Percentiles rank a stretch among this genome's conserved stretches.
Conservation (phyloP, 1,284 basidiomycete genomes). For the Tetrapyrgos nigripes region DNA sequence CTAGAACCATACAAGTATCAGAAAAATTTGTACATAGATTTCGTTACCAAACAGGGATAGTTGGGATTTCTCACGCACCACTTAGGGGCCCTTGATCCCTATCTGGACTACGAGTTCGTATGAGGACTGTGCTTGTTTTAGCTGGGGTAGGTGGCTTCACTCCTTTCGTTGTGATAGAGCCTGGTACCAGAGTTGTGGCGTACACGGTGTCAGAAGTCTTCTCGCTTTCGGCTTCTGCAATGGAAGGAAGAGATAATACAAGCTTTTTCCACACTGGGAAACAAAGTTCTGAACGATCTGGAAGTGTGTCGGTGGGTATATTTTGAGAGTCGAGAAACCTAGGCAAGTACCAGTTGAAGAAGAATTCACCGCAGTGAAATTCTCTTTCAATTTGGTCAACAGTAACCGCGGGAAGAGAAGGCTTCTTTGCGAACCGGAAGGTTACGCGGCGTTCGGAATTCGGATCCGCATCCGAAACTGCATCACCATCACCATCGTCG, state of each 20-base stretch:
- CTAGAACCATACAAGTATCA: neutral
- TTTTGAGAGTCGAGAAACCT: neutral
- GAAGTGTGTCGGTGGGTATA: neutral
- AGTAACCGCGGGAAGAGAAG: neutral
- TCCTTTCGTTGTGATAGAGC: neutral
- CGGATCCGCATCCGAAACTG: neutral
- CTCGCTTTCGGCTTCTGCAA: slow-evolving; percentile 1
- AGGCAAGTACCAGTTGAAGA: slow-evolving; percentile 8
- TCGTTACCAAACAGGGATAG: neutral
- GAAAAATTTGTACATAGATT: neutral
- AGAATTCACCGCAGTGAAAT: neutral
- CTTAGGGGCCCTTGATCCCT: too few species aligned
- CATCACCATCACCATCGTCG: neutral
- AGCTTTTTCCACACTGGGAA: slow-evolving; percentile 3
- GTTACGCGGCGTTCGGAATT: neutral
- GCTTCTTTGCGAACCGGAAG: neutral
- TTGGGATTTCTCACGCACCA: too few species aligned
- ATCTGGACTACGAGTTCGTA: neutral
- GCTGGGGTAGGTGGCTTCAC: neutral
- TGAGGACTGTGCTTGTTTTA: neutral
- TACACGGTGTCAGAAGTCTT: neutral
- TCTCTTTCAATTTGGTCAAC: neutral
- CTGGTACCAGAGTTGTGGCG: neutral
- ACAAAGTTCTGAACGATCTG: neutral
- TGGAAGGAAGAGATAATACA: neutral